Evolutionary conservation across 768 basidiomycete genomes (phyloP), one percentile per base, ranked within the genome.

Genomic region (Xerocomus potaroensis): DNA sequence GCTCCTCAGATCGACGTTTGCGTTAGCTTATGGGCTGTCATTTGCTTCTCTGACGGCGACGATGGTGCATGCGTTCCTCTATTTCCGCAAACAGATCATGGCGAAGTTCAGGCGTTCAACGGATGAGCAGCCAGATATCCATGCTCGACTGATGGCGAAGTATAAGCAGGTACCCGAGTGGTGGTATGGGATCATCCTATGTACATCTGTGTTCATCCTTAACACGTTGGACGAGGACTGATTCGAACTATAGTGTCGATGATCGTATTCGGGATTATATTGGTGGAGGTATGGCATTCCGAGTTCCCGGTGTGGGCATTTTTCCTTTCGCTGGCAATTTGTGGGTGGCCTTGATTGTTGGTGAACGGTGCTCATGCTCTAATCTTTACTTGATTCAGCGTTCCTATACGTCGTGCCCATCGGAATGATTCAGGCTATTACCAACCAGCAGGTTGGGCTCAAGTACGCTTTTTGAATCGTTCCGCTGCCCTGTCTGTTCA

Each of bases 381-480:
- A n/a, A n/a, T n/a, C n/a, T n/a, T n/a, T n/a, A n/a, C 24, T 5
- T 70, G 23, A 70, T 79, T 24, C n/a, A n/a, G 67, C 79, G 0
- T 74, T 70, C 54, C 59, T 84, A 55, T 91, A 90, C 56, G 75
- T 84, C 48, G 78, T 93, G 38, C 91, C 91, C 11, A 79, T 84
- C 60, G 44, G 44, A 21, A 45, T 45, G 44, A 45, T 45, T 10
- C 80, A 86, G 50, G 85, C 86, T 1, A 78, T 88, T 48, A 90
- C 87, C 18, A 91, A 91, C 62, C 82, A 85, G 55, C 83, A 87
- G 64, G 73, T 88, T 44, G 85, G 74, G 60, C 62, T 78, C 8
- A 78, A 75, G n/a, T n/a, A n/a, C n/a, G n/a, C n/a, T n/a, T n/a
- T n/a, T n/a, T n/a, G n/a, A n/a, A n/a, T n/a, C n/a, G n/a, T n/a